Evolutionary conservation across 768 basidiomycete genomes (phyloP), one percentile per base, ranked within the genome.

Genomic region (Lepiota venenata): DNA sequence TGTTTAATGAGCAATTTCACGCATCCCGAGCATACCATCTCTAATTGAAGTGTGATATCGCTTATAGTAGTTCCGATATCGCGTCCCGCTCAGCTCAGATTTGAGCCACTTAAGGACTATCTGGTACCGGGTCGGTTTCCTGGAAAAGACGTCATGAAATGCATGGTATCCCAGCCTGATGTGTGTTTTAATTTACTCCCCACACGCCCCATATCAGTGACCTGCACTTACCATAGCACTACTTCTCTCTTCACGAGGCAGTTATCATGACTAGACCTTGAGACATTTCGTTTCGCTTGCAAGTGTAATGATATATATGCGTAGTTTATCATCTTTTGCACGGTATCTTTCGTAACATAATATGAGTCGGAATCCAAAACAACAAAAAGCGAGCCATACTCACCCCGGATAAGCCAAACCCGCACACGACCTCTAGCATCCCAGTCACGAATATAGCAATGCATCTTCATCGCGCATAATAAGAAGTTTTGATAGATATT

Each of bases 401-500:
- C 60, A 89, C 90, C 71, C 37, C 74, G 67, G 45, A 91, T 67
- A 59, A 89, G 89, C 15, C 63, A 62, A 25, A 63, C 62, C 53
- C 76, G 79, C 56, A 71, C 79, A 29, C 58, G 62, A n/a, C 73
- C 59, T 47, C 72, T 69, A 15, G 74, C 57, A 12, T 78, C 74
- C 83, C 83, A 87, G 48, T 77, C 76, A 35, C 78, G 75, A 32
- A 98, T 71, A 65, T 98, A 97, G 49, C 80, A 77, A 56, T 91
- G 84, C 79, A 93, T 88, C 71, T 91, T 96, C 77, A 93, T 85
- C 0, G 89, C 91, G 2, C 84, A 77, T 40, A 97, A 67, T 27
- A 91, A 68, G 64, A 94, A 88, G 62, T 86, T 90, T 65, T 93
- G 89, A 66, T 93, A 97, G 11, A 96, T 77, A 68, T 98, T 99